Base-by-base conservation (phyloP, 495 filamentous ascomycete species). In the Daldinia vernicosa region DNA sequence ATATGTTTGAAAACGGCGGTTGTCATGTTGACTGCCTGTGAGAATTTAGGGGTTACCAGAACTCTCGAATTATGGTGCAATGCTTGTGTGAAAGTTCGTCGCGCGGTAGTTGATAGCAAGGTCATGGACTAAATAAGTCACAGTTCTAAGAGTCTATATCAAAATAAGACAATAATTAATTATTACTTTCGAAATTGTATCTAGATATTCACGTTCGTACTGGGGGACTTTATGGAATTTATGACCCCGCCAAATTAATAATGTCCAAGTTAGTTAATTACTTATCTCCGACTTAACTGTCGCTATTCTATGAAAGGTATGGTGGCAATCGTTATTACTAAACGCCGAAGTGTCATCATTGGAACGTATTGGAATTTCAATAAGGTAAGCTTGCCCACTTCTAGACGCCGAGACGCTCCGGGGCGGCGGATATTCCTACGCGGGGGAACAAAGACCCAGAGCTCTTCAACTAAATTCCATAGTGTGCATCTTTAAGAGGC, bases 1-100 rank as follows among this genome's bases (percentile, higher is more conserved):
- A 78, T 74, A 56, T 77, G 70, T 19, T 65, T 70, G 67, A 79
- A 79, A 0, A 61, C 30, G n/a, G 72, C 69, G 6, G 76, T 75
- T 5, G 70, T 79, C 72, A 77, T 77, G 28, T 58, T 77, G 69
- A 37, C 60, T 59, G 6, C 45, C 35, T 62, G 68, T 17, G 47
- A 15, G 26, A 68, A 8, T 28, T 45, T 40, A 4, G 68, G 53
- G 22, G 35, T 22, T 12, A 24, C 7, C 6, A 60, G 19, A 15
- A 43, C 1, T 33, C 37, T 66, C 1, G 60, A 26, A 17, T 52
- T 72, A 3, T 40, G 35, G 12, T 39, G 65, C 14, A 62, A 27
- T 17, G 26, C 40, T 39, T 35, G 60, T 58, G 65, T 72, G 7
- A 69, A 30, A 40, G 60, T 65, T 51, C 56, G 65, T 61, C 60